Base-by-base conservation (phyloP, 2,329 filamentous ascomycete genomes). In the Aspergillus fructus region DNA sequence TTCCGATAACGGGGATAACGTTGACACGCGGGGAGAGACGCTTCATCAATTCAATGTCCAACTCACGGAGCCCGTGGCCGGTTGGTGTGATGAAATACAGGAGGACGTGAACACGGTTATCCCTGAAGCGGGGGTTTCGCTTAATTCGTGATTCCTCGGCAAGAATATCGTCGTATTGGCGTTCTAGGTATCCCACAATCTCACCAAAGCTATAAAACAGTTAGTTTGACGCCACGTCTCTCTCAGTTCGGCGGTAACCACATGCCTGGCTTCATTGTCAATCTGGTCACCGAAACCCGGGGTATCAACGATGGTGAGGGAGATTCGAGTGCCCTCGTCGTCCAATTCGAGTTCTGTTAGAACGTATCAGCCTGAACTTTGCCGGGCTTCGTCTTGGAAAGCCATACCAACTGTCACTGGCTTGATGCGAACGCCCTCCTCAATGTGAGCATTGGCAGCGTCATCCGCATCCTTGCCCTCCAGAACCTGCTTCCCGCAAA, bases 141-240 rank as follows among this genome's bases (percentile, higher is more conserved):
- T 99, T 99, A 85, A 99, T 99, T 83, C 94, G 91, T 71, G 94
- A 97, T 83, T 99, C 94, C 82, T 97, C 93, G 62, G 94, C 93
- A 69, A 99, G 86, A 83, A 99, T 97, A 76, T 97, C 93, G 79
- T 99, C 94, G 79, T 97, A 97, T 86, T 99, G 93, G 81, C 93
- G 88, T 85, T 99, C 94, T 71, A 99, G 90, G 80, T 96, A 97
- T 68, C 93, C 93, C 68, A 96, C 93, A 71, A 99, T 99, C 79
- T 97, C 94, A 69, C 89, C 89, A 77, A 99, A 99, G 81, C 92
- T 96, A 66, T 55, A 56, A 53, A 64, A 64, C 45, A 43, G 65
- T 72, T 60, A 73, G 71, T 64, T 27, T 33, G 27, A 5, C 12
- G 17, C 21, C 19, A 43, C 39, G 40, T 24, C 41, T 41, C 55